Evolutionary conservation across 2,329 filamentous ascomycete species (phyloP).

Genomic region (Fusarium ramigenum): DNA sequence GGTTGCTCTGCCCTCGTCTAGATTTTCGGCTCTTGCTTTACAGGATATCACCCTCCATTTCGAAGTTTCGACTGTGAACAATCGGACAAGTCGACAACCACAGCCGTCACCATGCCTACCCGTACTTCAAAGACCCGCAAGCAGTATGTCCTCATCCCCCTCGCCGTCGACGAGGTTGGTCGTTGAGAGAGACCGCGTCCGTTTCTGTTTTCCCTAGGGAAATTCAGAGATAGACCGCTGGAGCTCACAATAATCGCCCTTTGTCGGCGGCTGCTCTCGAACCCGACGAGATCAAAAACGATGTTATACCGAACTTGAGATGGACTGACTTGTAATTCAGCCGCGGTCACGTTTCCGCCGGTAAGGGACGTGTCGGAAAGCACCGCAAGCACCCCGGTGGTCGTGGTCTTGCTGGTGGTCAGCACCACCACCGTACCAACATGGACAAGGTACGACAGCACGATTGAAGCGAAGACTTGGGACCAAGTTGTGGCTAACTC

Average conservation of each 20-base stretch:
- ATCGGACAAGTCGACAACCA: constrained; percentile 53
- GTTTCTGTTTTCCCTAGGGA: neutral
- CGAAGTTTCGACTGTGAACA: constrained; percentile 48
- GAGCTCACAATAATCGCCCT: constrained; percentile 33
- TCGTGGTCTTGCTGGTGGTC: constrained; percentile 95
- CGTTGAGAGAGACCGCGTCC: constrained; percentile 28
- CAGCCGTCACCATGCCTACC: constrained; percentile 74
- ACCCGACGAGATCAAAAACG: neutral
- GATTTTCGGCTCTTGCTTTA: constrained; percentile 48
- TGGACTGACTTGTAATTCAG: constrained; percentile 56
- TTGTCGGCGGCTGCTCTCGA: constrained; percentile 29
- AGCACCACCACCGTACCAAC: constrained; percentile 78
- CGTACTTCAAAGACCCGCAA: constrained; percentile 80
- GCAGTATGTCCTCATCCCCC: constrained; percentile 66
- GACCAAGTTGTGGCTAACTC: constrained; percentile 41
- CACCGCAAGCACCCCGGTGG: constrained; percentile 91
- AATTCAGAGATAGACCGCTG: constrained; percentile 16
- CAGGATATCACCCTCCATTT: constrained; percentile 52
- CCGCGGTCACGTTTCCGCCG: constrained; percentile 98
- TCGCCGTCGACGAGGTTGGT: constrained; percentile 36
- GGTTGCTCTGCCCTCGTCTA: constrained; percentile 54
- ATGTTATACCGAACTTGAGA: constrained; percentile 23
- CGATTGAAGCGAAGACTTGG: constrained; percentile 24
- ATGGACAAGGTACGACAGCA: constrained; percentile 79
- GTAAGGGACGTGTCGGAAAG: constrained; percentile 98